phyloP scores from a whole-genome alignment of 2,329 filamentous ascomycete genomes.

The Pseudocercospora crystallina region DNA sequence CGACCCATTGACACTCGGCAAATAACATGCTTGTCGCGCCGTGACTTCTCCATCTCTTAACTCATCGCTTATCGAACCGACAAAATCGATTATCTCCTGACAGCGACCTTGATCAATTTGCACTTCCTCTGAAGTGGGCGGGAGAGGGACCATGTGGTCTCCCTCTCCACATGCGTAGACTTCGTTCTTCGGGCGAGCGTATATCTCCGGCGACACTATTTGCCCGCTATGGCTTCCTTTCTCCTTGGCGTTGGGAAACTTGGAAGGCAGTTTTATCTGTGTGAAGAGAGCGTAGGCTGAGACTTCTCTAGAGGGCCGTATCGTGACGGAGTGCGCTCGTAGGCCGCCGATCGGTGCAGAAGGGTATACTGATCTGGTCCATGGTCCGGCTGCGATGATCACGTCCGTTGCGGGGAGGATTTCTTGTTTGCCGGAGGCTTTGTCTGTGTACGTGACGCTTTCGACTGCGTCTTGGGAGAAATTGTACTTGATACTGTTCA shows the following conservation, averaged over 20 bases:
- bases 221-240: conserved; percentile 50
- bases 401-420: conserved; percentile 58
- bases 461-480: conserved; percentile 51
- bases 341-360: conserved; percentile 58
- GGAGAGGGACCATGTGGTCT: conserved; percentile 72
- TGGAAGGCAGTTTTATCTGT: conserved; percentile 70
- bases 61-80: conserved; percentile 56
- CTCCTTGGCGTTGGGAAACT: conserved; percentile 51
- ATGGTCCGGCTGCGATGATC: conserved; percentile 62
- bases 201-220: conserved; percentile 84
- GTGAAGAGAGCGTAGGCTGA: conserved; percentile 82
- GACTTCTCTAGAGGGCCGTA: conserved; percentile 59
- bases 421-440: conserved; percentile 45
- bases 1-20: conserved; percentile 67
- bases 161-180: conserved; percentile 94
- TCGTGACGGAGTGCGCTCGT: conserved; percentile 64
- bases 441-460: conserved; percentile 62
- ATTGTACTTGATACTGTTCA: conserved; percentile 64
- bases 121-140: conserved; percentile 72
- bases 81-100: conserved; percentile 81
- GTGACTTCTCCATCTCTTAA: conserved; percentile 56
- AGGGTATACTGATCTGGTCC: conserved; percentile 57
- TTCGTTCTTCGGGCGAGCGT: conserved; percentile 82
- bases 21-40: conserved; percentile 84
- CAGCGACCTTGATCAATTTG: conserved; percentile 73